These are phyloP conservation scores for Priceomyces medius DNA, from an alignment of 805 yeast species.

Conservation along the genomic window DNA sequence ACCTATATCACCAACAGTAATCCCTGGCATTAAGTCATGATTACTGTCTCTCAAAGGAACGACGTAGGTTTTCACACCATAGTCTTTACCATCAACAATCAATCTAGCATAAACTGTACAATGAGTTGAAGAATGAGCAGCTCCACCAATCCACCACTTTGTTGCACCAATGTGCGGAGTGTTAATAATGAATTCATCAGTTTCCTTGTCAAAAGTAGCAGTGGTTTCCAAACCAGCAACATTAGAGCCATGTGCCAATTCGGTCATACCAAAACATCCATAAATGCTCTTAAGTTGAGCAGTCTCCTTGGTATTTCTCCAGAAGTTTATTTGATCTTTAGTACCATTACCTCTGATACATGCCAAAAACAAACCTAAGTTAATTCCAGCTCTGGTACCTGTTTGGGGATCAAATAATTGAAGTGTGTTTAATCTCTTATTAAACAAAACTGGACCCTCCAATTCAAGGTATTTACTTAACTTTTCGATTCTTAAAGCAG, in stretches of 20 bases:
- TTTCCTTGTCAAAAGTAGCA: conserved; percentile 43
- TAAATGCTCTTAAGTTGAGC: conserved; percentile 53
- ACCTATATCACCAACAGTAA: conserved; percentile 47
- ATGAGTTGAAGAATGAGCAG: conserved; percentile 49
- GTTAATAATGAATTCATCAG: conserved; percentile 43
- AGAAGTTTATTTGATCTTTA: conserved; percentile 74
- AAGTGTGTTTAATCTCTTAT: conserved; percentile 56
- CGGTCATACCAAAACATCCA: conserved; percentile 67
- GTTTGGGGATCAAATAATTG: conserved; percentile 76
- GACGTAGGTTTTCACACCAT: conserved; percentile 47
- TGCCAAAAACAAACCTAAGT: conserved; percentile 77
- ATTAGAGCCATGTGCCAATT: conserved; percentile 63
- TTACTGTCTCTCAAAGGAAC: conserved; percentile 46
- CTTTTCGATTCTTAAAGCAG: conserved; percentile 61
- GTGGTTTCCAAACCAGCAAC: conserved; percentile 58
- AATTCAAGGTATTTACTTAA: conserved; percentile 60
- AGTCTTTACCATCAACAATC: conserved; percentile 43
- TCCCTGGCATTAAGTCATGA: conserved; percentile 44
- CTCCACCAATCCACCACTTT: conserved; percentile 53
- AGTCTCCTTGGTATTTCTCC: conserved; percentile 75
- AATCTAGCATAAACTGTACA: conserved; percentile 41
- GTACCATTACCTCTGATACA: conserved; percentile 89
- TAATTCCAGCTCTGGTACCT: conserved; percentile 83
- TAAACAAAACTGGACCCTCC: conserved; percentile 44
- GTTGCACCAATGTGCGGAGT: conserved; percentile 51